Conservation (phyloP, 495 filamentous ascomycete genomes). For the Penicillium nucicola region DNA sequence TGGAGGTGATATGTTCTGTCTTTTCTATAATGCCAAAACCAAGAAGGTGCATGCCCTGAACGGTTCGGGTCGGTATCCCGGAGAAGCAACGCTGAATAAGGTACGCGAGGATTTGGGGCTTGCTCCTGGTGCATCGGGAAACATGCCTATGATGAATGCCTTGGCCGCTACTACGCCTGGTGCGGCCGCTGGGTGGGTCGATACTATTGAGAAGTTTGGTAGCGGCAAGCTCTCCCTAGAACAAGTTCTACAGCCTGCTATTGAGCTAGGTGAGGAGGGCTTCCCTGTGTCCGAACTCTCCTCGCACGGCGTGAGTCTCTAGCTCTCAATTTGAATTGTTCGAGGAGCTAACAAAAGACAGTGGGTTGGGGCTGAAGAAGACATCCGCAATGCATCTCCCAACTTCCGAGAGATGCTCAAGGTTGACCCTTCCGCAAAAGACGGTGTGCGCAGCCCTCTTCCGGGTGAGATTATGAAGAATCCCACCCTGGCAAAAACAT, state of each 20-base stretch:
- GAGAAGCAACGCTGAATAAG: constrained; percentile 62
- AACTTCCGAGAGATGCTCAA: constrained; percentile 86
- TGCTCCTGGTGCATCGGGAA: constrained; percentile 54
- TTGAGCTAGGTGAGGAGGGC: constrained; percentile 82
- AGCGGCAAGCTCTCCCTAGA: constrained; percentile 77
- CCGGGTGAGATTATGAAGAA: constrained; percentile 92
- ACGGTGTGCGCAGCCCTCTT: constrained; percentile 66
- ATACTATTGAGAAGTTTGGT: constrained; percentile 86
- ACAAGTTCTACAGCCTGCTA: constrained; percentile 79
- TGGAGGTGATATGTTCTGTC: constrained; percentile 96
- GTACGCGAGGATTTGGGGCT: constrained; percentile 69
- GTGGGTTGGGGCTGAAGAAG: constrained; percentile 63
- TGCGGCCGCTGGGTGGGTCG: constrained; percentile 91
- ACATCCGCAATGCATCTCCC: constrained; percentile 68
- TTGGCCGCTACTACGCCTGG: constrained; percentile 86
- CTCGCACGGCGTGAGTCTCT: constrained; percentile 60
- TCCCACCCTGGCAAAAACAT: constrained; percentile 75
- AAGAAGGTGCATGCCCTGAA: constrained; percentile 82
- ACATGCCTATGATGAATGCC: constrained; percentile 72
- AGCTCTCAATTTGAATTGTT: not conserved
- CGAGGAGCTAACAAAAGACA: constrained; percentile 23
- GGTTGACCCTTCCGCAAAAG: constrained; percentile 56
- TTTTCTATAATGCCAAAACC: constrained; percentile 84
- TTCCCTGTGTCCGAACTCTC: constrained; percentile 85
- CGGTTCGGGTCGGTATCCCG: constrained; percentile 80